Evolutionary conservation across 1,284 basidiomycete genomes (phyloP), one percentile per base, ranked within the genome.

Genomic region (Irpex sp.): DNA sequence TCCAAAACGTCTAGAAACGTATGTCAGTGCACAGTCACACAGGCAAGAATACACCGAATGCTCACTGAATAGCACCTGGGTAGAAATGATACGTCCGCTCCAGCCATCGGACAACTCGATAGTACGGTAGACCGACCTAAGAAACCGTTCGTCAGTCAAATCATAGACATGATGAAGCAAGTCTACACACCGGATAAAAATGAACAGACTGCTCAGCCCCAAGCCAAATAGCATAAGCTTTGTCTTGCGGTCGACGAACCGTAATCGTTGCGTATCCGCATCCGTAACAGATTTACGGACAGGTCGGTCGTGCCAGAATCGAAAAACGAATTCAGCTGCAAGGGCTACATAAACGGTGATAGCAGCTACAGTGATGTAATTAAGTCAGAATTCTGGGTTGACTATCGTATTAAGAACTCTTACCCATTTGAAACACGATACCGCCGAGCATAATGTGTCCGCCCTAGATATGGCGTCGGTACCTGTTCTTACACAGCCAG

Each of bases 61-160:
- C 70, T 36, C 65, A 85, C 83, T 82, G 76, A 88, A 87, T 70
- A 82, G 82, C 11, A 79, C 69, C 69, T 88, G 74, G 1, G 85
- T 86, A 1, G 72, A 67, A 67, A 86, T 85, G 64, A 87, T 78
- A 9, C 74, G 74, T 3, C 85, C 86, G 17, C 68, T 70, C 82
- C 84, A 87, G 0, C 86, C 86, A 62, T 81, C 77, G 2, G 78
- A 68, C 0, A 87, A 78, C 72, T 88, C 86, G 60, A 85, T 77
- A 0, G 80, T 80, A 56, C 85, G 80, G 69, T 83, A 84, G 3
- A 82, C 72, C 6, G 80, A 78, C 52, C 80, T 81, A 59, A 31
- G 38, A 4, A 47, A 37, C 56, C 8, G 59, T 19, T 40, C 34
- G 19, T 15, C 9, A 9, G 34, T 19, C 21, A 52, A 44, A 56